These are phyloP conservation scores for Rauvolfia tetraphylla DNA, from an alignment of 257 asterid genomes.

Conservation along the genomic window DNA sequence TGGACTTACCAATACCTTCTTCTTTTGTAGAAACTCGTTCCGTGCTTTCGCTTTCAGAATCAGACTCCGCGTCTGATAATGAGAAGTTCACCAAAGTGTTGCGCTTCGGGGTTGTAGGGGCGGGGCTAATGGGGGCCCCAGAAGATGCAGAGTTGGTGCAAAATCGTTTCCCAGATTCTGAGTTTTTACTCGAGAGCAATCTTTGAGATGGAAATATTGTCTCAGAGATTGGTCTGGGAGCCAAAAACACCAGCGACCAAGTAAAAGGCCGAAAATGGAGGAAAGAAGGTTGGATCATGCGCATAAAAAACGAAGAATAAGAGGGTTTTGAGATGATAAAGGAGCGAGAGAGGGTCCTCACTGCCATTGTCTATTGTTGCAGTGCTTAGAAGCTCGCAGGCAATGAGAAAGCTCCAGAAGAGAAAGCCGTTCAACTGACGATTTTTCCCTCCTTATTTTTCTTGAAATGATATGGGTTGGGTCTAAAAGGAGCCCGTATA, in stretches of 20 bases:
- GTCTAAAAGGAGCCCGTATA: neutral
- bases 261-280: slow-evolving; percentile 5
- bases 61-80: slow-evolving; percentile 46
- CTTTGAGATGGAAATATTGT: slow-evolving; percentile 19
- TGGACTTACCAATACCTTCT: slow-evolving; percentile 35
- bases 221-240: neutral
- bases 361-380: slow-evolving; percentile 19
- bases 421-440: neutral
- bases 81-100: slow-evolving; percentile 81
- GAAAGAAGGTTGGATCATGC: neutral
- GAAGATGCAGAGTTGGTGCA: slow-evolving; percentile 29
- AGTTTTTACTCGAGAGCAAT: slow-evolving; percentile 3
- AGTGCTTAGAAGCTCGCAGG: neutral
- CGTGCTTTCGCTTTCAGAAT: slow-evolving; percentile 45
- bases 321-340: slow-evolving; percentile 9
- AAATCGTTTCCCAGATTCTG: slow-evolving; percentile 15
- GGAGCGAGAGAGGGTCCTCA: slow-evolving; percentile 8
- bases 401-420: neutral
- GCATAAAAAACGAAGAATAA: slow-evolving; percentile 1
- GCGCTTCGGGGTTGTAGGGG: slow-evolving; percentile 35
- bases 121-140: neutral
- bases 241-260: neutral
- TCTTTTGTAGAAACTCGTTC: slow-evolving; percentile 9
- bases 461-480: neutral
- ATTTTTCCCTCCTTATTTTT: no score